Evolutionary conservation across 2,329 filamentous ascomycete species (phyloP).

Genomic region (Dothiorella sarmentorum): DNA sequence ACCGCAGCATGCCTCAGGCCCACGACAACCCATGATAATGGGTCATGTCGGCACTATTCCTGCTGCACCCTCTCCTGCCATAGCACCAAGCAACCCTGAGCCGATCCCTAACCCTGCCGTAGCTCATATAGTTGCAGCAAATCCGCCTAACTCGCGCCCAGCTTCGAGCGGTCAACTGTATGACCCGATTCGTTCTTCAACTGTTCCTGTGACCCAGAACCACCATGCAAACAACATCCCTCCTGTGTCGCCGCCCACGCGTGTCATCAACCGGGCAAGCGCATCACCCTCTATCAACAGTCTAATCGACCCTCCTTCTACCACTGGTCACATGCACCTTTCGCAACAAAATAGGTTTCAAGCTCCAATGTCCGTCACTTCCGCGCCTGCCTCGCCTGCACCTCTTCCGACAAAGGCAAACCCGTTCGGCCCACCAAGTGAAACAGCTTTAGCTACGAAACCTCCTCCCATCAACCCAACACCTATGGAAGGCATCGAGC

Average conservation of each 20-base stretch:
- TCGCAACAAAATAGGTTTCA: constrained; percentile 24
- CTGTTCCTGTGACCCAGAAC: constrained; percentile 35
- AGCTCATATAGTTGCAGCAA: constrained; percentile 41
- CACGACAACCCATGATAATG: constrained; percentile 40
- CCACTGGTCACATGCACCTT: constrained; percentile 34
- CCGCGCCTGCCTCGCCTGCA: constrained; percentile 39
- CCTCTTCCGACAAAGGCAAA: constrained; percentile 2
- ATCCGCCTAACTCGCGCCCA: constrained; percentile 48
- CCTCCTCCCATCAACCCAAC: constrained; percentile 18
- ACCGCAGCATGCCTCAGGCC: constrained; percentile 21
- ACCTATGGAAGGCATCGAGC: constrained; percentile 38
- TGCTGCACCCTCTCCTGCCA: constrained; percentile 2
- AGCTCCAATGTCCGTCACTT: constrained; percentile 37
- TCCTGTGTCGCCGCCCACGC: constrained; percentile 45
- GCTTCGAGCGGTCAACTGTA: constrained; percentile 77
- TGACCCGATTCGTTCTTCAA: constrained; percentile 76
- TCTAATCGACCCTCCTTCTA: constrained; percentile 69
- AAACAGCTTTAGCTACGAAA: not conserved
- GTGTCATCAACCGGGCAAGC: constrained; percentile 65
- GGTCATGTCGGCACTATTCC: constrained; percentile 34
- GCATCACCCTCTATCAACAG: constrained; percentile 90
- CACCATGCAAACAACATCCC: constrained; percentile 43
- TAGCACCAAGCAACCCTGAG: not conserved
- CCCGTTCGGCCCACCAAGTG: constrained; percentile 13
- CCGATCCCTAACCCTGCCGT: constrained; percentile 36